Percentiles rank a stretch among this genome's conserved stretches.
These are phyloP conservation scores for Termitomyces sp. DNA, from an alignment of 768 basidiomycete species.

Conservation along the genomic window DNA sequence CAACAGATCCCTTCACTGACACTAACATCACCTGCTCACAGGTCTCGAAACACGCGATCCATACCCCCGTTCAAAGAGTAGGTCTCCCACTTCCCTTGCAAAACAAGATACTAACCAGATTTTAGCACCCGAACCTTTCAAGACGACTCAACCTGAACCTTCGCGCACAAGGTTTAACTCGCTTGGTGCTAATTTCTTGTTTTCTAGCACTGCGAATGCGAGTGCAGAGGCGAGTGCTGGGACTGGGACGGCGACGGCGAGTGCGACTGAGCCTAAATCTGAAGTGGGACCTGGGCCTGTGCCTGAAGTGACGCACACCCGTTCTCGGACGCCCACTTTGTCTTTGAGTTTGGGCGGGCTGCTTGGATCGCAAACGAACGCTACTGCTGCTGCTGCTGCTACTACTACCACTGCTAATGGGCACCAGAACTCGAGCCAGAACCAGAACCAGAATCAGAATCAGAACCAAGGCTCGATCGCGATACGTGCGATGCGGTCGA, in stretches of 20 bases:
- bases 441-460: background rate
- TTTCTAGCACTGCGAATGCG: conserved; percentile 14
- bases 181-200: conserved; percentile 43
- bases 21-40: conserved; percentile 6
- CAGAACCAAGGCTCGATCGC: conserved; percentile 62
- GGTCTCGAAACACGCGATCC: conserved; percentile 39
- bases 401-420: too few relatives aligned
- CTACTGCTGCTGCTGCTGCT: background rate
- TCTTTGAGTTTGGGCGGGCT: too few relatives aligned
- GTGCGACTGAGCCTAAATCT: background rate
- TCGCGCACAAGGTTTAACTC: conserved; percentile 63
- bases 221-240: too few relatives aligned
- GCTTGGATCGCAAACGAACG: background rate
- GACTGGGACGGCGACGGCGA: too few relatives aligned
- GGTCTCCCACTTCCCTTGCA: conserved; percentile 9
- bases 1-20: background rate
- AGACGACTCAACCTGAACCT: conserved; percentile 26
- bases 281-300: conserved; percentile 11
- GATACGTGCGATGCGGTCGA: conserved; percentile 73
- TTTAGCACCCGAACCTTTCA: conserved; percentile 48
- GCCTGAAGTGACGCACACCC: conserved; percentile 26
- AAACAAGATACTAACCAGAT: background rate
- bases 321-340: conserved; percentile 35
- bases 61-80: conserved; percentile 40
- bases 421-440: background rate